These are phyloP conservation scores for Lotus japonicus DNA, from an alignment of 306 rosid species.

Conservation along the genomic window DNA sequence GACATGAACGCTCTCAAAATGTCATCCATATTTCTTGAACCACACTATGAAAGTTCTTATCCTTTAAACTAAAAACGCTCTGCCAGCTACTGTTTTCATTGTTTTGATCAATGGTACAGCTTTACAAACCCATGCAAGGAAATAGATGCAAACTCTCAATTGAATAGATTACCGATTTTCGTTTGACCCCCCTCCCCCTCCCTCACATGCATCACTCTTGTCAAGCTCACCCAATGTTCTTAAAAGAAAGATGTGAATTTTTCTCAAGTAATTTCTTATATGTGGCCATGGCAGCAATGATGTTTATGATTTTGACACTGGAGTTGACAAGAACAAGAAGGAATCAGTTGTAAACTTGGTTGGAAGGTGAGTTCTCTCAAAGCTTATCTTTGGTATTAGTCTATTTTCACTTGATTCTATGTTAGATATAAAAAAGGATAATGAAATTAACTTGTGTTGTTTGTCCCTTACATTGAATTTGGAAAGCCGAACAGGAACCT, in stretches of 20 bases:
- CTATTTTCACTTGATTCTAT: neutral
- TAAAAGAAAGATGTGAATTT: neutral
- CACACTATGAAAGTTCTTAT: neutral
- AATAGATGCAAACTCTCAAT: too few relatives aligned
- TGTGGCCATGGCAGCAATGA: constrained; percentile 56
- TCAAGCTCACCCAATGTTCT: neutral
- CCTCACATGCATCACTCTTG: neutral
- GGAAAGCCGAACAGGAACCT: constrained; percentile 68
- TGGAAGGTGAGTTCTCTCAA: constrained; percentile 57
- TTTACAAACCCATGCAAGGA: too few relatives aligned
- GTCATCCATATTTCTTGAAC: neutral
- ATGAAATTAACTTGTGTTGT: neutral
- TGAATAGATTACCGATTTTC: too few relatives aligned
- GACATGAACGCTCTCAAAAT: neutral
- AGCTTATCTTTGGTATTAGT: neutral
- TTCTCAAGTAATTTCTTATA: neutral
- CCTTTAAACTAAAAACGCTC: neutral
- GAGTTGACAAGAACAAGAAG: constrained; percentile 76
- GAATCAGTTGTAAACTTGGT: constrained; percentile 78
- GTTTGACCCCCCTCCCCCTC: too few relatives aligned
- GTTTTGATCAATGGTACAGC: too few relatives aligned
- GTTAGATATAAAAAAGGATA: neutral
- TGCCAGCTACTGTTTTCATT: neutral
- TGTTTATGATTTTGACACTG: constrained; percentile 83
- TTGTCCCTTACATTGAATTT: constrained; percentile 26